These are phyloP conservation scores for Andrographis paniculata DNA, from an alignment of 305 asterid species.

Conservation along the genomic window DNA sequence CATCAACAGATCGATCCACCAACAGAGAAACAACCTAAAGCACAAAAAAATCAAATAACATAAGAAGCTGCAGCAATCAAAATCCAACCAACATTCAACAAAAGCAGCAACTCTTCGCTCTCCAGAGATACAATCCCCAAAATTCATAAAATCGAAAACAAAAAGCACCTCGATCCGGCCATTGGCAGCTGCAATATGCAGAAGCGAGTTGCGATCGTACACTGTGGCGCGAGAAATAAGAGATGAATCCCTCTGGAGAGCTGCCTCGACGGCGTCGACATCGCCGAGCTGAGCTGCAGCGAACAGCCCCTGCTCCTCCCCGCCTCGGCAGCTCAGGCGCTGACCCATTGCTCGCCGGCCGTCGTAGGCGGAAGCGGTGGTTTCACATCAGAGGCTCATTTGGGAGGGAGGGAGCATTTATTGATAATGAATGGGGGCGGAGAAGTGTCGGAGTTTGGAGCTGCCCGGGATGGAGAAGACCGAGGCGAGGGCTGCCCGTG, in stretches of 20 bases:
- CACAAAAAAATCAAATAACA: conserved; percentile 15
- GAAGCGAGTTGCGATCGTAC: conserved; percentile 67
- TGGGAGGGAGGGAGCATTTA: neutral
- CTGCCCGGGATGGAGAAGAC: conserved; percentile 1
- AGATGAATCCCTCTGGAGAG: conserved; percentile 35
- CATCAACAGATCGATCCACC: conserved; percentile 61
- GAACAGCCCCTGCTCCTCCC: conserved; percentile 60
- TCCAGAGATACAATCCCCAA: no score
- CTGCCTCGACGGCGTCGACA: conserved; percentile 44
- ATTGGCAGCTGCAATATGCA: conserved; percentile 94
- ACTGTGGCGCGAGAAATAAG: conserved; percentile 42
- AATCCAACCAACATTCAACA: neutral
- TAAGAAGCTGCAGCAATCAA: no score
- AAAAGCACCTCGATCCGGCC: conserved; percentile 84
- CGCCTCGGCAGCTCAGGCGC: conserved; percentile 66
- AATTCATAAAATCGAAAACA: no score
- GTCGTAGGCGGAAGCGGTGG: neutral
- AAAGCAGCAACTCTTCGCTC: neutral
- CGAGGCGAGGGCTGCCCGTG: neutral
- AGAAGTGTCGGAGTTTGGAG: neutral
- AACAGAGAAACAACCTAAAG: conserved; percentile 71
- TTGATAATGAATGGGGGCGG: neutral
- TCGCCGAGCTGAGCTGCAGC: conserved; percentile 71
- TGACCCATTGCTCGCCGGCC: conserved; percentile 55
- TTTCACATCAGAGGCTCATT: neutral